These are phyloP conservation scores for Ophiorrhiza pumila DNA, from an alignment of 257 asterid species.

Conservation along the genomic window DNA sequence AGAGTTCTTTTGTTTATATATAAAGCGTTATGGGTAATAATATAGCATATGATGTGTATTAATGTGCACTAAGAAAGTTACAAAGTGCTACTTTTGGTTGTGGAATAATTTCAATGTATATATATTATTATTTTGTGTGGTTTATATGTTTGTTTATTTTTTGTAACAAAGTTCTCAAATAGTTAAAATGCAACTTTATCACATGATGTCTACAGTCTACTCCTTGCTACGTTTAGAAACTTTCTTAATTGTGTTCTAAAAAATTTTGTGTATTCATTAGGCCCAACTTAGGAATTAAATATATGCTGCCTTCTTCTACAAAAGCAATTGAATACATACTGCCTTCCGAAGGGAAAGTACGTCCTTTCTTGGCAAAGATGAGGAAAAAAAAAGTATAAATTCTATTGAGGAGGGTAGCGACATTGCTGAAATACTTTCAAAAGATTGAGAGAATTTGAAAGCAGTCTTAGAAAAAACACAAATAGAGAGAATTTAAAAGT, in stretches of 20 bases:
- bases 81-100: slow-evolving; percentile 26
- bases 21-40: slow-evolving; percentile 6
- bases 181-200: slow-evolving; percentile 13
- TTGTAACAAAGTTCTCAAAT: slow-evolving; percentile 7
- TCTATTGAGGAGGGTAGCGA: neutral
- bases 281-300: neutral
- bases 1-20: neutral
- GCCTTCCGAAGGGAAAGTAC: too few relatives aligned
- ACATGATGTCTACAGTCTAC: slow-evolving; percentile 21
- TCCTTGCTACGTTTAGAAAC: neutral
- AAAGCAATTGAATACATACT: too few relatives aligned
- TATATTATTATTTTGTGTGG: neutral
- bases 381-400: neutral
- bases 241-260: neutral
- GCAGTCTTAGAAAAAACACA: too few relatives aligned
- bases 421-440: neutral
- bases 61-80: slow-evolving; percentile 22
- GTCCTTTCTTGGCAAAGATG: neutral
- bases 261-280: slow-evolving; percentile 8
- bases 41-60: slow-evolving; percentile 1
- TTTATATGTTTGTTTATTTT: neutral
- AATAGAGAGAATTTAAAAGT: too few relatives aligned
- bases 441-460: too few relatives aligned
- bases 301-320: neutral
- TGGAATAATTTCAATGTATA: slow-evolving; percentile 14